Evolutionary conservation across 371 early-diverging fungal species (phyloP), one percentile per base, ranked within the genome.

Genomic region (Capniomyces stellatus): DNA sequence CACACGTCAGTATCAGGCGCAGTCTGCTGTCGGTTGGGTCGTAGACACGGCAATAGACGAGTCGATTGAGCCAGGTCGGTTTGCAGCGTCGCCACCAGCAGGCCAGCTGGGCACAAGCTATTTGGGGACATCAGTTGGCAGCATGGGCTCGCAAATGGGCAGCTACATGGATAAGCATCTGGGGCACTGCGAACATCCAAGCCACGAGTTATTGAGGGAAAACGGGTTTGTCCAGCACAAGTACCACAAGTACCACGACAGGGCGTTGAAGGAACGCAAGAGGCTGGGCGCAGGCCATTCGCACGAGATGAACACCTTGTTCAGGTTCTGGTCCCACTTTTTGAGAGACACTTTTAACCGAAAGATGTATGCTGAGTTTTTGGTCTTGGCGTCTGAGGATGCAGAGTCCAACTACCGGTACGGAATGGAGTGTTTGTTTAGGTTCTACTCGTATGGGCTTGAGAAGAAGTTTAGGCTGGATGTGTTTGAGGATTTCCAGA

Each of bases 261-360:
- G 87, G 72, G 95, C 95, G n/a, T 67, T 92, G 35, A 81, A 79
- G 70, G 95, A 94, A 64, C 91, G 95, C 61, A 88, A 87, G 68
- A 78, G 79, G 51, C 75, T 82, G 31, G 95, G 95, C 15, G 72
- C 77, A n/a, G 93, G 95, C 15, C 84, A 81, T 23, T 87, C 87
- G n/a, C 91, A 88, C 55, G 95, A 92, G 64, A 94, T 94, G 95
- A 94, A 94, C 74, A 92, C 93, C 2, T 70, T 94, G 54, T 94
- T 85, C 80, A 82, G 93, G 21, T 95, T 95, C 85, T 95, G 95
- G 95, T 87, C 86, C 50, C 92, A 95, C 71, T 95, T 92, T 64
- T 73, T 95, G 66, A 89, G 93, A 64, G 92, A 92, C 66, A 85
- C 87, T 61, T 92, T 82, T 63, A 92, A 92, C 76, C 73, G 76